These are phyloP conservation scores for Yamadazyma mexicana DNA, from an alignment of 1,139 yeast species.

Conservation along the genomic window DNA sequence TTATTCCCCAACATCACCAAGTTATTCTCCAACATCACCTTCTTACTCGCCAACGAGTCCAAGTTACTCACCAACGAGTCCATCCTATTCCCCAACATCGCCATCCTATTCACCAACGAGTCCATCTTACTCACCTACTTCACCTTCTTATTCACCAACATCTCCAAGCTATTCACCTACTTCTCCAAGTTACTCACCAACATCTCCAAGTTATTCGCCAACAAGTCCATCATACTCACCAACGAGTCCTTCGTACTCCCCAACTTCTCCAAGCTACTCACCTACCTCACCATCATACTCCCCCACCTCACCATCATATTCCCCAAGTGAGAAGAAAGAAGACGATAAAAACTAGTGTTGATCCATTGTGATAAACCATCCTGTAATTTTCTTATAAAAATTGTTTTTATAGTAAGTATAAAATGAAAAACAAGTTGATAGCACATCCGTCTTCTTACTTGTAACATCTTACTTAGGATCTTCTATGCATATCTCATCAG, in stretches of 20 bases:
- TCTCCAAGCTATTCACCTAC: conserved; percentile 73
- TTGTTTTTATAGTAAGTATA: conserved; percentile 5
- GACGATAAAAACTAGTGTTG: conserved; percentile 6
- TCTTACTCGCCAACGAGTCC: conserved; percentile 73
- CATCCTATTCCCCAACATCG: conserved; percentile 62
- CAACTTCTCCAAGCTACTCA: conserved; percentile 62
- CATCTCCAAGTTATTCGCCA: conserved; percentile 60
- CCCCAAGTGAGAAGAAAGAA: conserved; percentile 33
- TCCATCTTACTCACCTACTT: conserved; percentile 47
- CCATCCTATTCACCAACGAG: conserved; percentile 56
- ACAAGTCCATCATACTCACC: conserved; percentile 58
- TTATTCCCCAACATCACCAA: conserved; percentile 71
- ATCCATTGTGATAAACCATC: neutral
- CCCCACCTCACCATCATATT: conserved; percentile 61
- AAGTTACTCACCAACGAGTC: conserved; percentile 65
- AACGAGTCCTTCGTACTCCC: conserved; percentile 64
- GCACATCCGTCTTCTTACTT: neutral
- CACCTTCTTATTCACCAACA: conserved; percentile 67
- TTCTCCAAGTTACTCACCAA: conserved; percentile 74
- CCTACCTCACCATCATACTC: conserved; percentile 67
- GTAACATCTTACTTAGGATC: too few relatives aligned
- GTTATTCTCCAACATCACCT: conserved; percentile 76
- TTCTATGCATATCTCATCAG: conserved; percentile 1
- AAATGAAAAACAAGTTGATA: conserved; percentile 3
- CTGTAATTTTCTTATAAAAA: conserved; percentile 5